Conservation (phyloP, 2,329 filamentous ascomycete genomes). For the Nemania sp. region DNA sequence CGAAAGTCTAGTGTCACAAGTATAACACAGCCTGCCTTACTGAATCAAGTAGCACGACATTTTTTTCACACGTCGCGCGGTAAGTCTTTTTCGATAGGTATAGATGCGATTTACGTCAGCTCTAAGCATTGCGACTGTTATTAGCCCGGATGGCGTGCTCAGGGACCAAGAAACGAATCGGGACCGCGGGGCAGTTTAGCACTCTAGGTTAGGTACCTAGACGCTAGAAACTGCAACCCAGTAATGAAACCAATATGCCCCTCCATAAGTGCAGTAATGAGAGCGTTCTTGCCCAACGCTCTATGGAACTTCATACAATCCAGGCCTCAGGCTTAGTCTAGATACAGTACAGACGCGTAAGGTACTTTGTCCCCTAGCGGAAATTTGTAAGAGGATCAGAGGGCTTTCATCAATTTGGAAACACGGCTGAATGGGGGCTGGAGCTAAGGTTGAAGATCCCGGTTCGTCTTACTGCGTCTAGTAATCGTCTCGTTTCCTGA, state of each 20-base stretch:
- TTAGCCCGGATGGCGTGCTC: constrained; percentile 42
- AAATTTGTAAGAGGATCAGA: constrained; percentile 6
- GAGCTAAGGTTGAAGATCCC: constrained; percentile 1
- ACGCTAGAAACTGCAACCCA: too few relatives aligned
- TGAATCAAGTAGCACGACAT: background rate
- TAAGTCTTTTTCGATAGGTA: background rate
- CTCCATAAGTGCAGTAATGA: too few relatives aligned
- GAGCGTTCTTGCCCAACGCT: background rate
- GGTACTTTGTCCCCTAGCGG: background rate
- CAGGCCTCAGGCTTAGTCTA: too few relatives aligned
- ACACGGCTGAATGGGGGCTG: constrained; percentile 4
- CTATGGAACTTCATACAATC: too few relatives aligned
- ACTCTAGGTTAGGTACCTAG: background rate
- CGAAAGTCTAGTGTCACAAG: background rate
- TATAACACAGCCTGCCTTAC: background rate
- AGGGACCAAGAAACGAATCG: constrained; percentile 16
- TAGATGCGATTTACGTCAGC: constrained; percentile 18
- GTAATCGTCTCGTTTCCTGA: constrained; percentile 14
- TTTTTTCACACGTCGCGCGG: background rate
- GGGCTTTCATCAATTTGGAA: constrained; percentile 17
- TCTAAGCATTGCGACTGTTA: background rate
- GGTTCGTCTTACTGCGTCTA: constrained; percentile 9
- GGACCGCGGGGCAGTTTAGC: constrained; percentile 9
- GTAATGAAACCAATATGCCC: too few relatives aligned
- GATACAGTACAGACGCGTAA: too few relatives aligned